Conservation (phyloP, 2,329 filamentous ascomycete species). For the Trichoderma arundinaceum region DNA sequence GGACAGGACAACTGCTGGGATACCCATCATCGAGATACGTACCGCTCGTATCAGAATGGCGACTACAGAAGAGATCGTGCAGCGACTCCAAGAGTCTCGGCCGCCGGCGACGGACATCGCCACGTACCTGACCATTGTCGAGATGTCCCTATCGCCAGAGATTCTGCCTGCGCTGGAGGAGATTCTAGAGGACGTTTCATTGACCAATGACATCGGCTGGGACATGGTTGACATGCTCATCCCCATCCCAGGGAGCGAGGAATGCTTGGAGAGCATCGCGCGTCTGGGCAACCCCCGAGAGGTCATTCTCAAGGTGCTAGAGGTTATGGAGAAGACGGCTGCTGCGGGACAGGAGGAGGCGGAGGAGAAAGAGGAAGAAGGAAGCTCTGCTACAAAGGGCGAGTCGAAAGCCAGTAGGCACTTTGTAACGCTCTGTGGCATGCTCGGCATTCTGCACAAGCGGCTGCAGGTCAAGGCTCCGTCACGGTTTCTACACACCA, state of each 20-base stretch:
- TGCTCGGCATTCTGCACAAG: conserved; percentile 74
- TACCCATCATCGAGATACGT: too few relatives aligned
- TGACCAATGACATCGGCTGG: conserved; percentile 82
- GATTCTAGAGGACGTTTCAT: conserved; percentile 68
- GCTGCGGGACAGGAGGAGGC: conserved; percentile 35
- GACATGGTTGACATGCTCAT: conserved; percentile 79
- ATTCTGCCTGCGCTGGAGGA: conserved; percentile 71
- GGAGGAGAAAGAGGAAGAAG: conserved; percentile 49
- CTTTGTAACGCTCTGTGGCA: conserved; percentile 72
- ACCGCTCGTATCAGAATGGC: conserved; percentile 37
- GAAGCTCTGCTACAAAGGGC: conserved; percentile 30
- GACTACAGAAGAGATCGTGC: conserved; percentile 49
- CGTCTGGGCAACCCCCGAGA: conserved; percentile 80
- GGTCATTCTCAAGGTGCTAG: conserved; percentile 79
- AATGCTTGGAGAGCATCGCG: conserved; percentile 75
- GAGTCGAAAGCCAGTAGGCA: conserved; percentile 45
- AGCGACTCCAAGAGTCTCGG: conserved; percentile 55
- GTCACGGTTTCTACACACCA: conserved; percentile 77
- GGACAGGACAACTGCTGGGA: too few relatives aligned
- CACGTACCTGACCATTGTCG: conserved; percentile 79
- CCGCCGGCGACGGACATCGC: conserved; percentile 67
- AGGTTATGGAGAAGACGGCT: conserved; percentile 65
- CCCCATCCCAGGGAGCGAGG: conserved; percentile 68
- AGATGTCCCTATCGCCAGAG: conserved; percentile 71
- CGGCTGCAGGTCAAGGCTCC: conserved; percentile 79